Evolutionary conservation across 2,329 filamentous ascomycete species (phyloP).

Genomic region (Ophiostoma sp.): DNA sequence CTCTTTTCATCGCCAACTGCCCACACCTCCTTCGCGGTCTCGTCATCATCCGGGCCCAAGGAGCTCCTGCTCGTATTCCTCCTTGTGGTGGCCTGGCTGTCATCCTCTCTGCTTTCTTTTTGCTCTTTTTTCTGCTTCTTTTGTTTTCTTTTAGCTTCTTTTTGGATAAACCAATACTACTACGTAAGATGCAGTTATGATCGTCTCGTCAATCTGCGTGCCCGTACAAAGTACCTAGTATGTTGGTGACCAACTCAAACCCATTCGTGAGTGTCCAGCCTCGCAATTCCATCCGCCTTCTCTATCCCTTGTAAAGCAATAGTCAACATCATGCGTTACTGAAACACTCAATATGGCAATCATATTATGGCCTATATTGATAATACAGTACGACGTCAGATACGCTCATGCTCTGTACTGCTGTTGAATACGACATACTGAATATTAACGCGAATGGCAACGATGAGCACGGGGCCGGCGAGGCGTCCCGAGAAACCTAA

Average conservation of each 20-base stretch:
- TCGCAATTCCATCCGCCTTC: background rate
- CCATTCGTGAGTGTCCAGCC: background rate
- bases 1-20: background rate
- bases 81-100: background rate
- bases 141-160: background rate
- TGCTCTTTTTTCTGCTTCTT: background rate
- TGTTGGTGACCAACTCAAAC: background rate
- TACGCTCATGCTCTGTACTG: too few species aligned
- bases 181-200: background rate
- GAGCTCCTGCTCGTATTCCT: background rate
- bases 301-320: too few species aligned
- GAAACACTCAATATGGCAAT: too few species aligned
- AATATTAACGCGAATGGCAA: background rate
- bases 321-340: background rate
- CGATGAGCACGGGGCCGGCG: background rate
- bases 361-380: background rate
- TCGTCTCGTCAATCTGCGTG: background rate
- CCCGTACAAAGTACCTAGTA: background rate
- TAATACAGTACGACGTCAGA: too few species aligned
- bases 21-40: background rate
- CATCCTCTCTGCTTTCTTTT: background rate
- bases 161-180: background rate
- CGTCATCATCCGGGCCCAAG: background rate
- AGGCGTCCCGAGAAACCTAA: constrained; percentile 4
- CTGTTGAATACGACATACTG: background rate